These are phyloP conservation scores for Claviceps humidiphila DNA, from an alignment of 2,329 filamentous ascomycete species.

Conservation along the genomic window DNA sequence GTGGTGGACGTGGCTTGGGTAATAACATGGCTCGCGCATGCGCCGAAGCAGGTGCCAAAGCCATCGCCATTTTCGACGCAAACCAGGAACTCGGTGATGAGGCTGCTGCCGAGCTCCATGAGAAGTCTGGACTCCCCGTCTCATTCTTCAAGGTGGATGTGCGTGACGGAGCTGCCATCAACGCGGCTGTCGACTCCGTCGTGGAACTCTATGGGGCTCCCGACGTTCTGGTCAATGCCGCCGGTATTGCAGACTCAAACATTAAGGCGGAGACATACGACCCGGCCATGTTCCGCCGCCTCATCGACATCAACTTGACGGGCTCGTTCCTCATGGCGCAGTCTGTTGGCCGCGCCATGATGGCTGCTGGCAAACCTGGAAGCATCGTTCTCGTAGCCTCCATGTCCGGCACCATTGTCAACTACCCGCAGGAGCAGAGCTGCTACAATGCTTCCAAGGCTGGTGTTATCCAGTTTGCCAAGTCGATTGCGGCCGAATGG, in stretches of 20 bases:
- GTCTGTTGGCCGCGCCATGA: conserved; percentile 60
- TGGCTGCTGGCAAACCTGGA: conserved; percentile 55
- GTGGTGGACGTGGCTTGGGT: conserved; percentile 63
- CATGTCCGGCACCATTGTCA: conserved; percentile 75
- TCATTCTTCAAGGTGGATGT: conserved; percentile 72
- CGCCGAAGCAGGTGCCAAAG: conserved; percentile 61
- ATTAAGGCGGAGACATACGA: conserved; percentile 71
- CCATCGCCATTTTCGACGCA: conserved; percentile 62
- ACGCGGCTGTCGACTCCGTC: conserved; percentile 53
- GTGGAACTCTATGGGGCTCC: conserved; percentile 53
- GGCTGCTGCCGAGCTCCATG: conserved; percentile 54
- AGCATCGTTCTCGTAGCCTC: conserved; percentile 65
- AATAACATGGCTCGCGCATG: conserved; percentile 70
- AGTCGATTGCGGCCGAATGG: conserved; percentile 75
- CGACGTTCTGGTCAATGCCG: conserved; percentile 67
- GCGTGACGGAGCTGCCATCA: conserved; percentile 56
- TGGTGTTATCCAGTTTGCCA: conserved; percentile 63
- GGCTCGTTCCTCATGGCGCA: conserved; percentile 69
- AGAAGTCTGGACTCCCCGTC: conserved; percentile 59
- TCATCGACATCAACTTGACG: conserved; percentile 72
- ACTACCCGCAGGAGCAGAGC: conserved; percentile 72
- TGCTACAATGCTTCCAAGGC: conserved; percentile 81
- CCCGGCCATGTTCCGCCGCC: conserved; percentile 60
- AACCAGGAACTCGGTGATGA: conserved; percentile 63
- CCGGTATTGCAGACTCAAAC: conserved; percentile 72